Percentiles rank a stretch among this genome's conserved stretches.
These are phyloP conservation scores for Alternaria panax DNA, from an alignment of 2,329 filamentous ascomycete genomes.

Conservation along the genomic window DNA sequence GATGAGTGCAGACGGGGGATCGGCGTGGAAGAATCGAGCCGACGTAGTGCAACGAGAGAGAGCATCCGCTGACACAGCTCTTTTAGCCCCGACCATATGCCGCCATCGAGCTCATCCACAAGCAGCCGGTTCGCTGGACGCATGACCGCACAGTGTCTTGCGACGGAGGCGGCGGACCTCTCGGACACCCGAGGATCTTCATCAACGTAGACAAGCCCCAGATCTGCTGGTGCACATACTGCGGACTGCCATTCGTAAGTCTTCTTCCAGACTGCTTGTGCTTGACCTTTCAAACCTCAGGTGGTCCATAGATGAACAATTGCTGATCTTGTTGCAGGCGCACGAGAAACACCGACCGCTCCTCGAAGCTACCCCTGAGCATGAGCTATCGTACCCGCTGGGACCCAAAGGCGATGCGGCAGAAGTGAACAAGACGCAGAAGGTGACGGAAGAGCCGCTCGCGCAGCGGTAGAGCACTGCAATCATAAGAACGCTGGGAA, in stretches of 20 bases:
- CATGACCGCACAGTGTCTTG: slow-evolving; percentile 83
- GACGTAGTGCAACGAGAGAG: slow-evolving; percentile 1
- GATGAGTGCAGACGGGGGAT: neutral
- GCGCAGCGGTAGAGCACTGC: slow-evolving; percentile 61
- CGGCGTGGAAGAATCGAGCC: neutral
- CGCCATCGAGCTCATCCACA: slow-evolving; percentile 95
- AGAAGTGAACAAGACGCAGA: slow-evolving; percentile 65
- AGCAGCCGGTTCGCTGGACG: slow-evolving; percentile 92
- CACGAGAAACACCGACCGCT: slow-evolving; percentile 87
- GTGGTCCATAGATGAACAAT: neutral
- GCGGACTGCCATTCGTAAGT: slow-evolving; percentile 89
- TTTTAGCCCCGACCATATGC: slow-evolving; percentile 82
- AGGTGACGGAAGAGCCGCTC: slow-evolving; percentile 64
- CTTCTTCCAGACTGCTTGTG: neutral
- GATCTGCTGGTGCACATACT: slow-evolving; percentile 90
- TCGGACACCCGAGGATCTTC: slow-evolving; percentile 91
- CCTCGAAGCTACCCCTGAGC: slow-evolving; percentile 80
- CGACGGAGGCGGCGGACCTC: slow-evolving; percentile 88
- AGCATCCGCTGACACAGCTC: slow-evolving; percentile 28
- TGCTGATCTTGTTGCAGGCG: slow-evolving; percentile 64
- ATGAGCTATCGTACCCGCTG: slow-evolving; percentile 82
- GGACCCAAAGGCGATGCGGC: slow-evolving; percentile 65
- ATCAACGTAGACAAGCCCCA: slow-evolving; percentile 99
- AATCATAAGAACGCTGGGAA: neutral
- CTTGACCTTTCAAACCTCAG: neutral